Conservation (phyloP, 306 rosid species). For the Quercus rubra region DNA sequence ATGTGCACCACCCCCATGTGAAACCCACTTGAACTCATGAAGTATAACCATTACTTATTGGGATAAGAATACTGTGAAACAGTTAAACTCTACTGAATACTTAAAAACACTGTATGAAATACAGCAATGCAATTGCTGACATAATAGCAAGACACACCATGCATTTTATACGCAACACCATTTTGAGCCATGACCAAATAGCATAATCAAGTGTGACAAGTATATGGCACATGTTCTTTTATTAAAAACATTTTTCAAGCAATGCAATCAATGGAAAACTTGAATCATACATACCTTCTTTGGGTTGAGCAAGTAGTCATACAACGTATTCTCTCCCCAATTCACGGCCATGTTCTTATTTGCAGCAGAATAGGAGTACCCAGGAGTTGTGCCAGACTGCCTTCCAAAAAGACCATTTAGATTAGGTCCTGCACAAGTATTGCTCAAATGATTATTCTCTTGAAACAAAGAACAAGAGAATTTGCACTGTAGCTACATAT, state of each 20-base stretch:
- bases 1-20: not conserved
- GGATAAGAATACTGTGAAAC: not conserved
- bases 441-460: not conserved
- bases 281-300: constrained; percentile 57
- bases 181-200: not conserved
- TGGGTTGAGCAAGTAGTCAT: constrained; percentile 87
- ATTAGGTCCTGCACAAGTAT: constrained; percentile 61
- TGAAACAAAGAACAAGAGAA: not conserved
- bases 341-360: constrained; percentile 88
- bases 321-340: constrained; percentile 84
- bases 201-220: not conserved
- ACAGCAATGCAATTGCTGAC: not conserved
- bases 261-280: not conserved
- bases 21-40: not conserved
- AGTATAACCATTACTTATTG: not conserved
- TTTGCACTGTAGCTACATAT: not conserved
- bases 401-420: constrained; percentile 86
- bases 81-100: not conserved
- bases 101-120: not conserved
- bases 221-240: not conserved
- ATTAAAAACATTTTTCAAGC: not conserved
- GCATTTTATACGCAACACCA: not conserved
- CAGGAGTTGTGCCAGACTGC: constrained; percentile 89
- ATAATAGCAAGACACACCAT: not conserved
- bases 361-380: constrained; percentile 87